Evolutionary conservation across 345 rosid species (phyloP).

Genomic region (Capsella bursapastoris): DNA sequence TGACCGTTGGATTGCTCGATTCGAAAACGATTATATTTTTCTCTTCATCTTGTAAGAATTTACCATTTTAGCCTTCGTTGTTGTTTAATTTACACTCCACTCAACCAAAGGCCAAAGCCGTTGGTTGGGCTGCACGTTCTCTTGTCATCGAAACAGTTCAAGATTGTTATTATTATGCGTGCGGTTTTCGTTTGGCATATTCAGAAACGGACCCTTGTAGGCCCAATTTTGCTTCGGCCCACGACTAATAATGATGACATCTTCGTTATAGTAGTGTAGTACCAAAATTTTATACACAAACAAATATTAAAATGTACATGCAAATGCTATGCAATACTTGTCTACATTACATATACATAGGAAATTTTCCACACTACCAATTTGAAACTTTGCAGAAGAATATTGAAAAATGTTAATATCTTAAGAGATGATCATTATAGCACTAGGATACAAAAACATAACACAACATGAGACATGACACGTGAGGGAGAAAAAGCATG

Average conservation of each 20-base stretch:
- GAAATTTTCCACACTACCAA: too few relatives aligned
- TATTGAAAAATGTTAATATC: too few relatives aligned
- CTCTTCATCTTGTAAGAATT: neutral
- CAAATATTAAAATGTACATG: too few relatives aligned
- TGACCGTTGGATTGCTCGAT: constrained; percentile 39
- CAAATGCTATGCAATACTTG: too few relatives aligned
- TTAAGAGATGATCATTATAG: too few relatives aligned
- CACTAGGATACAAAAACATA: too few relatives aligned
- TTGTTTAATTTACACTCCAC: neutral
- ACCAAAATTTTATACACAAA: neutral
- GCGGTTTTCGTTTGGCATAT: constrained; percentile 18
- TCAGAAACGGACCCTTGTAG: neutral
- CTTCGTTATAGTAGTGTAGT: neutral
- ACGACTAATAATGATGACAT: constrained; percentile 3
- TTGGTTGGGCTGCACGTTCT: constrained; percentile 30
- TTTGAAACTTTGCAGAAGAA: too few relatives aligned
- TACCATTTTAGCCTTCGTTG: neutral
- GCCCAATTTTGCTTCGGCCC: constrained; percentile 28
- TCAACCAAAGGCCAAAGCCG: constrained; percentile 1
- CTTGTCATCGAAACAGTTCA: neutral
- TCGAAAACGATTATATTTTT: constrained; percentile 5
- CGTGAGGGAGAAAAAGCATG: constrained; percentile 11
- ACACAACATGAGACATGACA: too few relatives aligned
- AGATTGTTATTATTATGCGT: constrained; percentile 11
- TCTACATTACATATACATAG: too few relatives aligned